Conservation (phyloP, 768 basidiomycete species). For the Pseudohyphozyma bogoriensis region DNA sequence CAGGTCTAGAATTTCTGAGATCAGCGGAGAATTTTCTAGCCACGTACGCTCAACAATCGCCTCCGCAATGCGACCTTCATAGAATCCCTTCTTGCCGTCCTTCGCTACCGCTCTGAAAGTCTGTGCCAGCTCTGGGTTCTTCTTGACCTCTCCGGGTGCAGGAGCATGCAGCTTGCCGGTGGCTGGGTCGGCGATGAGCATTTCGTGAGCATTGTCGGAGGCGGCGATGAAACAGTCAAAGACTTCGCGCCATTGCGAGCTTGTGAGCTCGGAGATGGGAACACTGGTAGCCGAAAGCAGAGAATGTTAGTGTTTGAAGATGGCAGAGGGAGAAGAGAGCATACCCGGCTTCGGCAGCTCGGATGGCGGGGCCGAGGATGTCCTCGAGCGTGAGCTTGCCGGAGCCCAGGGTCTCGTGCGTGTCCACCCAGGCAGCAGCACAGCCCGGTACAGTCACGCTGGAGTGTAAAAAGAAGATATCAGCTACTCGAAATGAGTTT, state of each 20-base stretch:
- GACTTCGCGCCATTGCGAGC: conserved; percentile 50
- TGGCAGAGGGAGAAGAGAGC: conserved; percentile 18
- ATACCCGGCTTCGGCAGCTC: conserved; percentile 82
- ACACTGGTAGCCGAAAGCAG: conserved; percentile 47
- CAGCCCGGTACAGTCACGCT: conserved; percentile 50
- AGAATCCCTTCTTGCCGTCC: conserved; percentile 84
- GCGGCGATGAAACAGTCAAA: conserved; percentile 8
- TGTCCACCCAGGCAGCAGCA: conserved; percentile 92
- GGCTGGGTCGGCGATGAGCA: conserved; percentile 65
- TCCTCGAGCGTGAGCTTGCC: conserved; percentile 59
- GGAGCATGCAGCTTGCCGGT: conserved; percentile 47
- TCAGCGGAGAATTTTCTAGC: too few species aligned
- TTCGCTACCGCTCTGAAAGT: conserved; percentile 72
- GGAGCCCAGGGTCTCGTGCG: conserved; percentile 69
- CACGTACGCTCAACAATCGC: conserved; percentile 60
- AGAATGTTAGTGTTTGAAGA: not conserved
- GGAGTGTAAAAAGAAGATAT: too few species aligned
- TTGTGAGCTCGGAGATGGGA: conserved; percentile 68
- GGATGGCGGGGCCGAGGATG: conserved; percentile 76
- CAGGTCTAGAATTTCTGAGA: not conserved
- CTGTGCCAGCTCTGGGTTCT: conserved; percentile 58
- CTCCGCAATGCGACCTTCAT: conserved; percentile 80
- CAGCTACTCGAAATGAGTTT: too few species aligned
- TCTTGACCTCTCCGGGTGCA: conserved; percentile 55
- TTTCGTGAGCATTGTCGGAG: conserved; percentile 67